These are phyloP conservation scores for Abelmoschus esculentus DNA, from an alignment of 345 rosid species.

Conservation along the genomic window DNA sequence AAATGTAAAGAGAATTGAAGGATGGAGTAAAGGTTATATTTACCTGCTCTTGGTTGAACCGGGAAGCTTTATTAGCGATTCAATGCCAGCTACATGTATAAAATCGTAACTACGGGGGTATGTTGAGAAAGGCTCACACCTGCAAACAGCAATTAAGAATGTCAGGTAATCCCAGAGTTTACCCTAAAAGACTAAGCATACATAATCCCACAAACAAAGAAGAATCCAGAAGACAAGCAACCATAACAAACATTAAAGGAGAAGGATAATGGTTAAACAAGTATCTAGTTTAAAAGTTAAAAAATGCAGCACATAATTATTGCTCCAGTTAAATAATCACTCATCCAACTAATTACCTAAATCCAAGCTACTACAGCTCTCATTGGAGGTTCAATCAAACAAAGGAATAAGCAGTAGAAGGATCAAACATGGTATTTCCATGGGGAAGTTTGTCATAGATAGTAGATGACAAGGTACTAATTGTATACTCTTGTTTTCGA, in stretches of 20 bases:
- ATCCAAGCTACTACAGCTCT: background rate
- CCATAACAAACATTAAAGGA: background rate
- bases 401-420: background rate
- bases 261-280: background rate
- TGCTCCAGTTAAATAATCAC: background rate
- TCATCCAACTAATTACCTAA: background rate
- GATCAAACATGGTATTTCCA: background rate
- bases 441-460: background rate
- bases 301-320: background rate
- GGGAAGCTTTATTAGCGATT: no score
- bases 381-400: background rate
- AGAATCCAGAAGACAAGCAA: background rate
- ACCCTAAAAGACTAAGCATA: background rate
- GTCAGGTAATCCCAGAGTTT: background rate
- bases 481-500: background rate
- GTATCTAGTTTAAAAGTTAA: background rate
- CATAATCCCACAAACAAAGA: background rate
- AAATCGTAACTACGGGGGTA: no score
- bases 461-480: slow-evolving; percentile 5
- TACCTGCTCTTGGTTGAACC: no score
- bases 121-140: no score
- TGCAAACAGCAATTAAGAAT: slow-evolving; percentile 16
- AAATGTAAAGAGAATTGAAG: no score
- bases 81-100: no score
- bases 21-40: no score